Conservation (phyloP, 2,329 filamentous ascomycete species). For the Cytospora leucostoma region DNA sequence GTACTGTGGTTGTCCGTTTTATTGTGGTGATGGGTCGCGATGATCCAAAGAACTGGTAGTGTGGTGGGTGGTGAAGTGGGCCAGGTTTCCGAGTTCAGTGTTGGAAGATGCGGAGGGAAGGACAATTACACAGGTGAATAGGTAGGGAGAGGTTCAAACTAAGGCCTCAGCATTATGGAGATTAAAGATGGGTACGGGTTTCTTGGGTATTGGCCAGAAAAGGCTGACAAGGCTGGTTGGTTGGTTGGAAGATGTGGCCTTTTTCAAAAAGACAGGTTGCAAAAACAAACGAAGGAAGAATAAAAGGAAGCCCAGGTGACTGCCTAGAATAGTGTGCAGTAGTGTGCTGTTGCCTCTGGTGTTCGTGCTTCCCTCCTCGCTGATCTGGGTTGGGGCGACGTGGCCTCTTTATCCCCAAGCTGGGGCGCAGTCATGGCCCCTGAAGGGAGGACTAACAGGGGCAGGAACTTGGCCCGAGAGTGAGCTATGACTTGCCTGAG, state of each 20-base stretch:
- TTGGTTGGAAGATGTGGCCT: neutral
- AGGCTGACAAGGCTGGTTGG: neutral
- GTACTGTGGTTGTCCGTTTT: conserved; percentile 16
- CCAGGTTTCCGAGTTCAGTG: neutral
- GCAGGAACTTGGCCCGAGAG: neutral
- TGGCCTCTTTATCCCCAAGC: conserved; percentile 26
- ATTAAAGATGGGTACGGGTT: conserved; percentile 5
- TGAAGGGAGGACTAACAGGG: conserved; percentile 6
- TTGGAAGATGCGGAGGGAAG: conserved; percentile 3
- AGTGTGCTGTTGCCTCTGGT: conserved; percentile 12
- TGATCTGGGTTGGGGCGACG: conserved; percentile 21
- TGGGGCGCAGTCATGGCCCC: conserved; percentile 14
- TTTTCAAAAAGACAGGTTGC: conserved; percentile 13
- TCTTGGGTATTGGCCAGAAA: too few species aligned
- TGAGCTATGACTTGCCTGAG: neutral
- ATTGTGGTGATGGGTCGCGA: neutral
- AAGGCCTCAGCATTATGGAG: conserved; percentile 21
- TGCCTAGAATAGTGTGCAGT: conserved; percentile 3
- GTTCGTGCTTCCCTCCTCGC: conserved; percentile 7
- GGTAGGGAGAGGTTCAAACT: conserved; percentile 15
- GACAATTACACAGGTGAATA: conserved; percentile 21
- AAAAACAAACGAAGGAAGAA: conserved; percentile 10
- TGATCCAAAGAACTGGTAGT: neutral
- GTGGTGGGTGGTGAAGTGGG: neutral
- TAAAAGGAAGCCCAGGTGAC: conserved; percentile 6